Conservation (phyloP, 2,329 filamentous ascomycete species). For the Hirsutella minnesotensis region DNA sequence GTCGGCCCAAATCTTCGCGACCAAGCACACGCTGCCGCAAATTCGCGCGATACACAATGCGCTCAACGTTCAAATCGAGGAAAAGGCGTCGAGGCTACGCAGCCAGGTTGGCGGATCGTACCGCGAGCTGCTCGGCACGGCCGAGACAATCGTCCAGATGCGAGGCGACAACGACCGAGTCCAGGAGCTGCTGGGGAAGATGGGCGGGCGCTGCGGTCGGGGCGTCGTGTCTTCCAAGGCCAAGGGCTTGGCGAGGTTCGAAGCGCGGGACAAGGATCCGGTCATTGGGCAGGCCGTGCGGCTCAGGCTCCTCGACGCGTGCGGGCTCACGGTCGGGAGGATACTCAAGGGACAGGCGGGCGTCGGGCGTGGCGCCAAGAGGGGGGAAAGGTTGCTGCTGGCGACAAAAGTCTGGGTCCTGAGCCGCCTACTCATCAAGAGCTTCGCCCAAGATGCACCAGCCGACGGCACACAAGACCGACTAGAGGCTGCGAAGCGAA, state of each 20-base stretch:
- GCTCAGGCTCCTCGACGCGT: constrained; percentile 38
- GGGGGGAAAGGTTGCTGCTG: constrained; percentile 40
- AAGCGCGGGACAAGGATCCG: constrained; percentile 14
- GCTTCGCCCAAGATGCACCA: constrained; percentile 40
- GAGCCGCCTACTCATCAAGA: constrained; percentile 63
- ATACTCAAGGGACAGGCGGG: constrained; percentile 31
- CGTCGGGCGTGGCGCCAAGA: constrained; percentile 17
- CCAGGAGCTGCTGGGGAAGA: constrained; percentile 56
- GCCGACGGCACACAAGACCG: constrained; percentile 21
- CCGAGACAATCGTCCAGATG: constrained; percentile 90
- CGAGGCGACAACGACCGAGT: constrained; percentile 63
- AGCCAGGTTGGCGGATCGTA: constrained; percentile 60
- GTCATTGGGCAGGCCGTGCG: constrained; percentile 25
- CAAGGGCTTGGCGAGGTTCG: constrained; percentile 39
- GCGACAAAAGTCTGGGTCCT: constrained; percentile 65
- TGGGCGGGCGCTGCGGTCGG: constrained; percentile 70
- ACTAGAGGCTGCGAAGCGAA: constrained; percentile 52
- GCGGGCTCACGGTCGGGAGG: constrained; percentile 34
- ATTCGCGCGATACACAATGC: constrained; percentile 51
- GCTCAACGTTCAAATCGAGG: constrained; percentile 47
- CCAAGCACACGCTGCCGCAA: constrained; percentile 47
- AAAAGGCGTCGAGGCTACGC: constrained; percentile 49
- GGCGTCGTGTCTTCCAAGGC: constrained; percentile 56
- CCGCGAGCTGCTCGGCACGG: constrained; percentile 80
- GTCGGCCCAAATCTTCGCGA: constrained; percentile 42